Conservation (phyloP, 2,329 filamentous ascomycete species). For the Penicillium sp. region DNA sequence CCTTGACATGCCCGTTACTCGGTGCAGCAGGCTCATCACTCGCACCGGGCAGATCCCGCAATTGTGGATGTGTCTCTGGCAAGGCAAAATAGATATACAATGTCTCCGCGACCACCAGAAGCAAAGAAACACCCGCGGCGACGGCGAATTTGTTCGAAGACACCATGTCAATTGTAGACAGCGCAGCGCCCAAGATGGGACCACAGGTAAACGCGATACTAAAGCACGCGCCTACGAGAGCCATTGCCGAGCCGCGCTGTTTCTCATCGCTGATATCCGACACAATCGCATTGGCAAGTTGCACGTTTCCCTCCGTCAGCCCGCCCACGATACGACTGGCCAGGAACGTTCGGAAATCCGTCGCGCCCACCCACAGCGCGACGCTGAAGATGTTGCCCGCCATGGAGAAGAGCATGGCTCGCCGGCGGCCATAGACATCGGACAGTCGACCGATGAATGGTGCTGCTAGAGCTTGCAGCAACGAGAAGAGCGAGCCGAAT, state of each 20-base stretch:
- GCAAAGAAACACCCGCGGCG: not conserved
- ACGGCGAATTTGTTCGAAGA: not conserved
- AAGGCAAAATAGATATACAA: not conserved
- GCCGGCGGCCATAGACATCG: slow-evolving; percentile 45
- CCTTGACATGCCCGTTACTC: not conserved
- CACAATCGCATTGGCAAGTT: slow-evolving; percentile 91
- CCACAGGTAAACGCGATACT: not conserved
- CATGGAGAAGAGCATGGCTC: slow-evolving; percentile 90
- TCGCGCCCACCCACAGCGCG: slow-evolving; percentile 85
- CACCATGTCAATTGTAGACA: not conserved
- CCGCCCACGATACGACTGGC: slow-evolving; percentile 87
- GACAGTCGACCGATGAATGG: slow-evolving; percentile 55
- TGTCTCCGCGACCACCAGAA: not conserved
- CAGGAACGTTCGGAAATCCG: slow-evolving; percentile 91
- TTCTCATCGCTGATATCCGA: slow-evolving; percentile 89
- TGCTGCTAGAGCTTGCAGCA: slow-evolving; percentile 87
- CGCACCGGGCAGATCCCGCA: not conserved
- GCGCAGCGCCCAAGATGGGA: not conserved
- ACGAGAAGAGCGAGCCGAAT: slow-evolving; percentile 85
- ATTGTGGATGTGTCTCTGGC: not conserved
- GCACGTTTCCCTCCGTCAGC: slow-evolving; percentile 91
- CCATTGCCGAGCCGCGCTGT: slow-evolving; percentile 65
- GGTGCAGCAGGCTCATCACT: not conserved
- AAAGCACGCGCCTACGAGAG: not conserved
- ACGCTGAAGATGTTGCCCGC: slow-evolving; percentile 87